phyloP scores from a whole-genome alignment of 768 basidiomycete genomes.

The Tricholoma sp. region DNA sequence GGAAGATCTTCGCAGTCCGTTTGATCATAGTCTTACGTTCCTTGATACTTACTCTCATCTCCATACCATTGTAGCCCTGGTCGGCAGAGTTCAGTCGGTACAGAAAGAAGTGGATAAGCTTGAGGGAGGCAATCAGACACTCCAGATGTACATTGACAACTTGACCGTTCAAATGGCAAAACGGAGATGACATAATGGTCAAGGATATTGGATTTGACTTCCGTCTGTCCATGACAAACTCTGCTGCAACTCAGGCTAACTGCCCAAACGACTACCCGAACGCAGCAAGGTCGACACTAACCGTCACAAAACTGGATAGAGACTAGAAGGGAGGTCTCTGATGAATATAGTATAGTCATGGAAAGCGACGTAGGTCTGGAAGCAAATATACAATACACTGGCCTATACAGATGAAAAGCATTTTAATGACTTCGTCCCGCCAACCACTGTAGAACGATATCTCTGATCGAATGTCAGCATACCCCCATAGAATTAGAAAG shows the following conservation, averaged over 20 bases:
- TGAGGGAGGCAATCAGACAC: slow-evolving; percentile 69
- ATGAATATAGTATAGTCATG: background rate
- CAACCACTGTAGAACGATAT: slow-evolving; percentile 88
- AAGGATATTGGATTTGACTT: background rate
- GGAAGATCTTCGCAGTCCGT: slow-evolving; percentile 69
- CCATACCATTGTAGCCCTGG: slow-evolving; percentile 43
- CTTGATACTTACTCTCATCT: background rate
- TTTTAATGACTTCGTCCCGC: slow-evolving; percentile 63
- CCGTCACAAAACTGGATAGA: background rate
- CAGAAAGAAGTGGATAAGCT: slow-evolving; percentile 82
- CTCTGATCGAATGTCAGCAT: slow-evolving; percentile 35
- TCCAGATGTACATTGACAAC: slow-evolving; percentile 90
- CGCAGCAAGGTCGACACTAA: background rate
- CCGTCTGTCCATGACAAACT: background rate
- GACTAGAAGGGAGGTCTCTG: background rate
- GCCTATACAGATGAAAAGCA: background rate
- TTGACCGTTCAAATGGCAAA: slow-evolving; percentile 84
- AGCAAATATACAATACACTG: background rate
- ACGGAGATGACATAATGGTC: slow-evolving; percentile 42
- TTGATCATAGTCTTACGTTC: background rate
- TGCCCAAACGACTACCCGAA: background rate
- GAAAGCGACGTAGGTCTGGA: background rate
- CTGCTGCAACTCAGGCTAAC: background rate
- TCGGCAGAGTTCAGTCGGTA: slow-evolving; percentile 59
- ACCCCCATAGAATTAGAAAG: background rate